Evolutionary conservation across 2,329 filamentous ascomycete species (phyloP).

Genomic region (Fusarium sacchari): DNA sequence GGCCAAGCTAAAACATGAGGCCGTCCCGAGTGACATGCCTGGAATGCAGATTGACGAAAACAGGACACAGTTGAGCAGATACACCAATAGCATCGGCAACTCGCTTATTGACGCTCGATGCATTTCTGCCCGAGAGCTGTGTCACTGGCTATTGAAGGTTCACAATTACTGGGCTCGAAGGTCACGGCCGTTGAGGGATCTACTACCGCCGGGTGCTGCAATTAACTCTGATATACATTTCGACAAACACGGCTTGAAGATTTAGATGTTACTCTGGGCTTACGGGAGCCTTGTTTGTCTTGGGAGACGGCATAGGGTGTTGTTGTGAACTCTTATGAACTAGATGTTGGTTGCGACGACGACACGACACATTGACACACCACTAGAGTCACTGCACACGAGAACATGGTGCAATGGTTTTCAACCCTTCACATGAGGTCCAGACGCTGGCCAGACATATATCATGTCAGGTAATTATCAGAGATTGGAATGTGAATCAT

Average conservation of each 20-base stretch:
- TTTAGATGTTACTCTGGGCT: not conserved
- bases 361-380: not conserved
- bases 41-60: constrained; percentile 21
- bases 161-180: not conserved
- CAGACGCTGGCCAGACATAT: too few species aligned
- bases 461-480: not conserved
- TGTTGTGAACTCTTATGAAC: not conserved
- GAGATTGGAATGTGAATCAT: not conserved
- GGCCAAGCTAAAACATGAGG: not conserved
- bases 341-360: not conserved
- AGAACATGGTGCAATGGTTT: not conserved
- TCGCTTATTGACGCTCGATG: not conserved
- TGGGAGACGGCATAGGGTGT: not conserved
- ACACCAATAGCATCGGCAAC: not conserved
- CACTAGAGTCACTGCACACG: not conserved
- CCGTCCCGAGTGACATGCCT: constrained; percentile 2
- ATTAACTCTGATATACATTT: not conserved
- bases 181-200: not conserved
- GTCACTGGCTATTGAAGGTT: not conserved
- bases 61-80: not conserved
- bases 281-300: not conserved
- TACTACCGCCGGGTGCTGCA: not conserved
- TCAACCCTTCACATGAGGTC: not conserved
- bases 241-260: not conserved
- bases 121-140: not conserved